Base-by-base conservation (phyloP, 1,284 basidiomycete genomes). In the Xerocomus cyaneibrunnescens region DNA sequence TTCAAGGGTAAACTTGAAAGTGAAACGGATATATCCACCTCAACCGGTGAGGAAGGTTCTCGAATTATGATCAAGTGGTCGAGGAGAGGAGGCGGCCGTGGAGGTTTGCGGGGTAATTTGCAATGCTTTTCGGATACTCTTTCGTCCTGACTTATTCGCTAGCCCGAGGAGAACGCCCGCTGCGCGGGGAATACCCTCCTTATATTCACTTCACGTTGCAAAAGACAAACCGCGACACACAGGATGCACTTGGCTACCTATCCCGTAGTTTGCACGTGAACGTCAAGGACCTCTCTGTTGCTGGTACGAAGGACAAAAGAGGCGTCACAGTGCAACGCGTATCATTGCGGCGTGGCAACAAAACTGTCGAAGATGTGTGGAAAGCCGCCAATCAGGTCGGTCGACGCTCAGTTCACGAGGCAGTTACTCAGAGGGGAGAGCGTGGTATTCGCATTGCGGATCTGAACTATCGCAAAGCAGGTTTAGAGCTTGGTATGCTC, bases 271-370 rank as follows among this genome's bases (percentile, higher is more conserved):
- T 99, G 23, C 86, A 88, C 51, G 79, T 86, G 62, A 84, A 78
- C 32, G 68, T 83, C 47, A 92, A 87, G 67, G 92, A 96, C 60
- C 76, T 99, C 4, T 83, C 86, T 16, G 89, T 96, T 13, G 93
- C 94, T 6, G 97, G 97, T 0, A 99, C 97, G 3, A 99, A 99
- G 69, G 97, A 99, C 73, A 99, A 98, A 70, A 88, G 97, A 37
- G 96, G 93, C 0, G 92, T 98, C 6, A 99, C 96, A 0, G 87
- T 93, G 1, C 97, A 99, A 68, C 83, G 93, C 0, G 93, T 98
- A 12, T 89, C 92, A 7, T 70, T 98, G 14, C 84, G 85, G 52
- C 79, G 97, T 14, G 84, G 87, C 17, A 81, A 81, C 48, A 87
- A 89, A 69, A 91, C 85, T 0, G 80, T 95, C 1, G 87, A 90